Conservation (phyloP, 768 basidiomycete genomes). For the Phlebiopsis gigantea region DNA sequence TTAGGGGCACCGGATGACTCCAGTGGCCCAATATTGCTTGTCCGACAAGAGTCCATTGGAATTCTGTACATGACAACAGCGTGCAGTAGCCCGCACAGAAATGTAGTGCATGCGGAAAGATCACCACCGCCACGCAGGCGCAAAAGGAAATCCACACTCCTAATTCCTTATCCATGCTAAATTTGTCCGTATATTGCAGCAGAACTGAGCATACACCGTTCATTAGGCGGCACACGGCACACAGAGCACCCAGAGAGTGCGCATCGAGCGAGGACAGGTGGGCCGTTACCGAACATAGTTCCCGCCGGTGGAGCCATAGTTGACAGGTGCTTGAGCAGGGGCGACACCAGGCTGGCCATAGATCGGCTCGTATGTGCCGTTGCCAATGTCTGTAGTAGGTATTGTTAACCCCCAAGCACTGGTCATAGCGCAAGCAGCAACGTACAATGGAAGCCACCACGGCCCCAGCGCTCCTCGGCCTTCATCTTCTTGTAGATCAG, state of each 20-base stretch:
- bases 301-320: conserved; percentile 27
- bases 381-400: conserved; percentile 24
- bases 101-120: too few relatives aligned
- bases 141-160: not conserved
- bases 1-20: not conserved
- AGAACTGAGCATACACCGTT: not conserved
- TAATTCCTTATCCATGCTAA: not conserved
- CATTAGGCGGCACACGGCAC: not conserved
- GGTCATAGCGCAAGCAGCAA: conserved; percentile 12
- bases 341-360: conserved; percentile 15
- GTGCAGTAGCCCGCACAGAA: too few relatives aligned
- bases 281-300: conserved; percentile 18
- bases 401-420: not conserved
- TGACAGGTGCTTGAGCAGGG: conserved; percentile 16
- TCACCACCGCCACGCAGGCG: not conserved
- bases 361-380: conserved; percentile 26
- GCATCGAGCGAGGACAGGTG: not conserved
- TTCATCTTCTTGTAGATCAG: conserved; percentile 88
- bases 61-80: too few relatives aligned
- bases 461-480: conserved; percentile 78
- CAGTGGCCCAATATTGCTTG: not conserved
- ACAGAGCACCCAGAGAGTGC: not conserved
- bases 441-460: conserved; percentile 73
- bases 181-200: not conserved
- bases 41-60: too few relatives aligned